Evolutionary conservation across 805 yeast genomes (phyloP), one percentile per base, ranked within the genome.

Genomic region (Maudiozyma bulderi): DNA sequence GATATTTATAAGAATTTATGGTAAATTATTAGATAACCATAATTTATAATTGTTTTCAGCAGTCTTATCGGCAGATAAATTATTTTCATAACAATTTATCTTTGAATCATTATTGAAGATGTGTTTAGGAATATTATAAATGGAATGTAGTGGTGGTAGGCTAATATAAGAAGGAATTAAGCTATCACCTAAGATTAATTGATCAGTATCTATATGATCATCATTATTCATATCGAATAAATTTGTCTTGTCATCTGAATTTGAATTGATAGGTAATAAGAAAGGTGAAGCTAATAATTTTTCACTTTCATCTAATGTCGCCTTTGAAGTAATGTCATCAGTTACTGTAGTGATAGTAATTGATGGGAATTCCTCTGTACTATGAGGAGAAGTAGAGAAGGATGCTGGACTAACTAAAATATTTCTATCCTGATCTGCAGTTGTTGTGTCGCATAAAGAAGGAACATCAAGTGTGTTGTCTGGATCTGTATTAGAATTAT

Each of bases 21-120:
- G n/a, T 11, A 37, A n/a, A 20, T 47, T 52, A 44, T 56, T 55
- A 48, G 53, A 56, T 39, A 62, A 50, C 67, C 67, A 63, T 29
- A 62, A 47, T 46, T 59, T 61, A 49, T 63, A 63, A 50, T 63
- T 60, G 40, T 59, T 57, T 50, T 62, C 67, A 30, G 65, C 64
- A 31, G 55, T 57, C 45, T 58, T 59, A 38, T 62, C 67, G 45
- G 26, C 26, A 50, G 41, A 33, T 41, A 13, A 26, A 30, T 15
- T 40, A n/a, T 49, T 40, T 40, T 40, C 30, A 6, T n/a, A 39
- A 32, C 41, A 20, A 9, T 7, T 20, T 20, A 14, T 47, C 20
- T 44, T 35, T 35, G 35, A n/a, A 14, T 33, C 10, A 26, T 28
- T 33, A 30, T 33, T 33, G n/a, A 41, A 9, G 39, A 47, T 14